Conservation (phyloP, 495 filamentous ascomycete species). For the Lophiotrema nucula region DNA sequence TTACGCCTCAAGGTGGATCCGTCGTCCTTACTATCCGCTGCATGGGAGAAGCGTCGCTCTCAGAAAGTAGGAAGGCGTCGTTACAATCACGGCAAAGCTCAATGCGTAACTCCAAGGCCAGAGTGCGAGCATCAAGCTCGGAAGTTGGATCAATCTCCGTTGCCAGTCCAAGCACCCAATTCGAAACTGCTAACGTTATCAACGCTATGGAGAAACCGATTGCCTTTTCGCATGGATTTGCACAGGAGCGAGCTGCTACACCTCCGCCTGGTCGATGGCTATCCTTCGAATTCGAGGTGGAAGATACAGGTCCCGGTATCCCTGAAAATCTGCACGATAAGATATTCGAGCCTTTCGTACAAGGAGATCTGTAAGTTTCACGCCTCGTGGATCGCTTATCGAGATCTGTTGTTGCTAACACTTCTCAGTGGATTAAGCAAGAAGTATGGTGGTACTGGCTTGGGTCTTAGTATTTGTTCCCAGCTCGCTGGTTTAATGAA, state of each 20-base stretch:
- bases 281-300: constrained; percentile 81
- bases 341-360: constrained; percentile 93
- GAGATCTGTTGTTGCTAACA: no score
- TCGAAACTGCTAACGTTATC: constrained; percentile 40
- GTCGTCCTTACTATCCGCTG: constrained; percentile 74
- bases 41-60: constrained; percentile 53
- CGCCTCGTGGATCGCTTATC: no score
- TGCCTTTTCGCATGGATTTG: constrained; percentile 47
- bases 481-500: constrained; percentile 83
- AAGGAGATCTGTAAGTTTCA: constrained; percentile 85
- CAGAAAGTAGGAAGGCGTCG: constrained; percentile 28
- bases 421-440: constrained; percentile 85
- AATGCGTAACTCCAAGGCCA: constrained; percentile 18
- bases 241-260: constrained; percentile 57
- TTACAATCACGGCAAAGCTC: constrained; percentile 39
- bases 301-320: constrained; percentile 91
- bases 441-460: constrained; percentile 87
- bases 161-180: constrained; percentile 14
- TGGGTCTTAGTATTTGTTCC: constrained; percentile 84
- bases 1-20: constrained; percentile 75
- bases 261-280: constrained; percentile 63
- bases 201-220: constrained; percentile 49
- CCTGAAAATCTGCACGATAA: constrained; percentile 68
- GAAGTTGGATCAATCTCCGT: constrained; percentile 18
- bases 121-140: constrained; percentile 19